Evolutionary conservation across 208 protist species (phyloP).

Genomic region (Entamoeba invadens): DNA sequence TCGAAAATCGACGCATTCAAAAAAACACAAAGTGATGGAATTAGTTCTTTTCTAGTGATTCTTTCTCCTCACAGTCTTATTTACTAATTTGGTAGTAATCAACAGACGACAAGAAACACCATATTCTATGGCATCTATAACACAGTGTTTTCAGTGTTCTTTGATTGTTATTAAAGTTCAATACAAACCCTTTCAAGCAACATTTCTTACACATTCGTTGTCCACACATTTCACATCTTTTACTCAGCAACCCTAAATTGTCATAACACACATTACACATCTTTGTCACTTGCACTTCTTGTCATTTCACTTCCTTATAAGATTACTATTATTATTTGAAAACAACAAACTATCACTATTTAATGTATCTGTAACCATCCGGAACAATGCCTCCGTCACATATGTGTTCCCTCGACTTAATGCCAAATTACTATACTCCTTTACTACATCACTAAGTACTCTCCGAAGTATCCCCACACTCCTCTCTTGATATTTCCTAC

Average conservation of each 20-base stretch:
- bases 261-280: neutral
- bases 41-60: no score
- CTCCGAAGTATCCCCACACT: no score
- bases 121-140: neutral
- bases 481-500: neutral
- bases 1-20: neutral
- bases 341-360: no score
- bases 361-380: no score
- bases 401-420: no score
- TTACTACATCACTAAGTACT: no score
- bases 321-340: no score
- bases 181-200: neutral
- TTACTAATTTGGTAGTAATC: neutral
- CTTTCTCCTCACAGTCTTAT: no score
- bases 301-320: no score
- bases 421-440: no score
- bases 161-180: neutral
- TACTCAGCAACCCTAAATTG: neutral
- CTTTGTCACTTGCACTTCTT: neutral
- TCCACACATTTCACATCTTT: neutral
- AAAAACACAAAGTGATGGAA: no score
- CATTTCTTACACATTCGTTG: neutral
- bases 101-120: neutral
- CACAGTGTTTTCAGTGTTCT: neutral
- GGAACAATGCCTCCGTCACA: no score